Evolutionary conservation across 2,329 filamentous ascomycete genomes (phyloP).

Genomic region (Cyanodermella asteris): DNA sequence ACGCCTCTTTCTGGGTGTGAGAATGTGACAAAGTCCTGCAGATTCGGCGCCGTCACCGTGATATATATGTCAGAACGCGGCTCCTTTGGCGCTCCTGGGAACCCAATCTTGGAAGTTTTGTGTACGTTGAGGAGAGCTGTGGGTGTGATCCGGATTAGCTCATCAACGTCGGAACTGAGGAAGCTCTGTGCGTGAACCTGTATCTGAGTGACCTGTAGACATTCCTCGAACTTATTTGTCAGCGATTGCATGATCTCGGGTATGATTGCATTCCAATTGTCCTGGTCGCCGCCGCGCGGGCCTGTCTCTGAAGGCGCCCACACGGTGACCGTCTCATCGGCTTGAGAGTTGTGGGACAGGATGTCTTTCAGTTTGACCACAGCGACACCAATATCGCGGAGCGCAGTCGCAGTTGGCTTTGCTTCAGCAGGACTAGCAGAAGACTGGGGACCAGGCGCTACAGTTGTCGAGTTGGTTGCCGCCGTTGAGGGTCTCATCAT

Average conservation of each 20-base stretch:
- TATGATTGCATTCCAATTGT: slow-evolving; percentile 54
- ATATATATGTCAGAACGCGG: slow-evolving; percentile 87
- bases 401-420: too few species aligned
- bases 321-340: slow-evolving; percentile 54
- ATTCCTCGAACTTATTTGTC: slow-evolving; percentile 54
- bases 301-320: slow-evolving; percentile 44
- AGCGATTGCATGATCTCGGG: slow-evolving; percentile 50
- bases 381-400: slow-evolving; percentile 56
- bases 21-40: slow-evolving; percentile 44
- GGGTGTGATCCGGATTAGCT: slow-evolving; percentile 64
- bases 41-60: slow-evolving; percentile 56
- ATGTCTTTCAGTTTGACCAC: slow-evolving; percentile 54
- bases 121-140: slow-evolving; percentile 64
- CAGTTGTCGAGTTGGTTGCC: too few species aligned
- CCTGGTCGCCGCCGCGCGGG: slow-evolving; percentile 34
- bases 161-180: slow-evolving; percentile 52
- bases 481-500: too few species aligned
- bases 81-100: slow-evolving; percentile 75
- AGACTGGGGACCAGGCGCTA: slow-evolving; percentile 21
- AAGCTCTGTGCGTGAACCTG: slow-evolving; percentile 66
- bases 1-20: slow-evolving; percentile 60
- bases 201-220: slow-evolving; percentile 49
- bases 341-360: slow-evolving; percentile 48
- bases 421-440: too few species aligned
- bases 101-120: slow-evolving; percentile 75